Percentiles rank a stretch among this genome's conserved stretches.
Conservation (phyloP, 2,329 filamentous ascomycete genomes). For the Trichoderma sp. region DNA sequence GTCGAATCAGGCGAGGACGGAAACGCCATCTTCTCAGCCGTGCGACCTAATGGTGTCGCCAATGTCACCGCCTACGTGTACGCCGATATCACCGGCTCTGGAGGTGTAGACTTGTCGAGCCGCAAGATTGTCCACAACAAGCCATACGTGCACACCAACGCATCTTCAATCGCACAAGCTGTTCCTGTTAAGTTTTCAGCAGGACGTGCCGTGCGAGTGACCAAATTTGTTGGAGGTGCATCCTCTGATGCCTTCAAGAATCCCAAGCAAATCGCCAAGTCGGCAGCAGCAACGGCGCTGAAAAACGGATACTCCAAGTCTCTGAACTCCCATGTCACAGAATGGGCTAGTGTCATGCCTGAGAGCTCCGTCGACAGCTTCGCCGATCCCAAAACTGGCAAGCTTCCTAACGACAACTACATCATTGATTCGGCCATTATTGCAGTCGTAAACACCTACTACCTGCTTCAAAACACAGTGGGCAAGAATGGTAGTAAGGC, state of each 20-base stretch:
- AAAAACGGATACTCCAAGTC: conserved; percentile 56
- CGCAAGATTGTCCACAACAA: conserved; percentile 46
- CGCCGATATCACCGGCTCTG: conserved; percentile 43
- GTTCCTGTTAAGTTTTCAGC: conserved; percentile 54
- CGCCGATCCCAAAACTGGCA: conserved; percentile 52
- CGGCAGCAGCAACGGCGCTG: conserved; percentile 50
- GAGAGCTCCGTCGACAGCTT: conserved; percentile 65
- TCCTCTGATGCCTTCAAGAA: conserved; percentile 67
- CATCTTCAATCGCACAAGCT: conserved; percentile 65
- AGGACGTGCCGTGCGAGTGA: conserved; percentile 55
- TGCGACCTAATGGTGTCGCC: conserved; percentile 61
- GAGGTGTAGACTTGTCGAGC: conserved; percentile 37
- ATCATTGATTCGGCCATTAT: conserved; percentile 57
- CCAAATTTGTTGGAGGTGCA: conserved; percentile 69
- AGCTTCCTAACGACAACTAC: conserved; percentile 56
- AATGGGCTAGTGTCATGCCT: conserved; percentile 64
- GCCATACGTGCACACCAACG: conserved; percentile 54
- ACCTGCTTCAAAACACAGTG: conserved; percentile 55
- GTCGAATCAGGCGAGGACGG: conserved; percentile 56
- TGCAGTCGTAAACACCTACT: conserved; percentile 56
- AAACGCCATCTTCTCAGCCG: conserved; percentile 62
- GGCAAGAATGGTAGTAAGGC: conserved; percentile 44
- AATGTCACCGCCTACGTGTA: conserved; percentile 62
- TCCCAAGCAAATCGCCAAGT: conserved; percentile 55
- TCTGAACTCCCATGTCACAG: conserved; percentile 56